A percentile compares a stretch with the other conserved stretches of the same genome.
phyloP scores from a whole-genome alignment of 139 green algal species.

The Coccomyxa sp. region DNA sequence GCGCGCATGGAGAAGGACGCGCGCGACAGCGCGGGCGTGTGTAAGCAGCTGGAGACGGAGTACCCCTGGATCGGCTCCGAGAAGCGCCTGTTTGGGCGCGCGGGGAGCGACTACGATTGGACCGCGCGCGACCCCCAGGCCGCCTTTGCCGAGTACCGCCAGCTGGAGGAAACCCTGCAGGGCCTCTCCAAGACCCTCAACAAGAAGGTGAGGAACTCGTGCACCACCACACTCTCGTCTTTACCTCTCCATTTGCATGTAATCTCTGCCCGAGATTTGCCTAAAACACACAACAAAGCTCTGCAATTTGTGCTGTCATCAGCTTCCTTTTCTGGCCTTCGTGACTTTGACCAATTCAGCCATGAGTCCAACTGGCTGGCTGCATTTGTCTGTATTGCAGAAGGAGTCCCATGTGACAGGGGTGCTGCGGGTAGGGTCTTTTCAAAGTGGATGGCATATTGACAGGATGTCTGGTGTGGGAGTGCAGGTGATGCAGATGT shows the following conservation, averaged over 20 bases:
- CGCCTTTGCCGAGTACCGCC: conserved; percentile 33
- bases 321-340: too few species aligned
- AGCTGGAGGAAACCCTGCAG: conserved; percentile 29
- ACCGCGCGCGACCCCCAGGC: conserved; percentile 37
- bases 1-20: conserved; percentile 21
- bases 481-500: conserved; percentile 74
- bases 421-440: too few species aligned
- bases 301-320: too few species aligned
- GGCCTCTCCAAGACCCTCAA: conserved; percentile 56
- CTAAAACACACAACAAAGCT: too few species aligned
- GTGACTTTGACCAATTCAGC: too few species aligned
- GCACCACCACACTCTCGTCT: not conserved
- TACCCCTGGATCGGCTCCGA: conserved; percentile 77
- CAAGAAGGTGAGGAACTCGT: conserved; percentile 41
- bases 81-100: conserved; percentile 58
- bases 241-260: too few species aligned
- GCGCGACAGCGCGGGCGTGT: conserved; percentile 15
- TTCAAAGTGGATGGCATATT: too few species aligned
- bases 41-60: conserved; percentile 35
- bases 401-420: too few species aligned
- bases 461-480: not conserved
- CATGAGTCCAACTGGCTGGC: too few species aligned
- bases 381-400: too few species aligned
- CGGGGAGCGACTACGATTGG: conserved; percentile 81
- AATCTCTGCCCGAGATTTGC: too few species aligned